These are phyloP conservation scores for Sicyos baderoa DNA, from an alignment of 306 rosid species.

Conservation along the genomic window DNA sequence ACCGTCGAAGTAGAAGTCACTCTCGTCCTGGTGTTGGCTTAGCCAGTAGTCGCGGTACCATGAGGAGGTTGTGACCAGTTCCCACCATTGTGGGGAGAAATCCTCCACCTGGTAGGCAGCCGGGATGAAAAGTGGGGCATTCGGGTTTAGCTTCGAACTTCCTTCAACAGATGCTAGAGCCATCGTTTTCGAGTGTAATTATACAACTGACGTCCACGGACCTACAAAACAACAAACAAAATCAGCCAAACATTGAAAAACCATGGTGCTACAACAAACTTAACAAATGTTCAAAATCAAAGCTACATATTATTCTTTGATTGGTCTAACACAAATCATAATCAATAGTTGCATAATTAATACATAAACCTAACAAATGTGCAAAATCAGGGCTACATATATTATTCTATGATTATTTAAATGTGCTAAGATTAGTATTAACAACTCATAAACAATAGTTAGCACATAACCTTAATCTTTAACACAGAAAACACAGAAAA, in stretches of 20 bases:
- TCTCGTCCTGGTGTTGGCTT: constrained; percentile 58
- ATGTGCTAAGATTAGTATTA: not conserved
- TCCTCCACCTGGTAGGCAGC: constrained; percentile 82
- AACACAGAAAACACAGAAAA: too few species aligned
- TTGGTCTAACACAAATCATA: too few species aligned
- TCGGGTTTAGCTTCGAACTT: constrained; percentile 67
- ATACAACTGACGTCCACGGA: not conserved
- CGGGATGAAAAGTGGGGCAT: constrained; percentile 76
- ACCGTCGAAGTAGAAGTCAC: constrained; percentile 30
- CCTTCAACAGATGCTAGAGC: constrained; percentile 29
- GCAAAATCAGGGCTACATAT: too few species aligned
- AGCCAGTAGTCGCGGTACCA: constrained; percentile 89
- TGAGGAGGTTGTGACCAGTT: constrained; percentile 60
- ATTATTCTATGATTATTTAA: too few species aligned
- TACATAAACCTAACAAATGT: too few species aligned
- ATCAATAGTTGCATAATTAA: too few species aligned
- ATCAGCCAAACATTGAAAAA: not conserved
- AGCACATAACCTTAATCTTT: too few species aligned
- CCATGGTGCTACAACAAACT: not conserved
- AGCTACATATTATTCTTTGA: not conserved
- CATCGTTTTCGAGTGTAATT: constrained; percentile 13
- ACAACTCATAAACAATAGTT: not conserved
- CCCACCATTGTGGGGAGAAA: constrained; percentile 96
- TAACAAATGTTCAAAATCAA: not conserved
- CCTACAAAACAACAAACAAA: constrained; percentile 8